Conservation (phyloP, 75 land plant genomes). For the Chamaecyparis obtusa region DNA sequence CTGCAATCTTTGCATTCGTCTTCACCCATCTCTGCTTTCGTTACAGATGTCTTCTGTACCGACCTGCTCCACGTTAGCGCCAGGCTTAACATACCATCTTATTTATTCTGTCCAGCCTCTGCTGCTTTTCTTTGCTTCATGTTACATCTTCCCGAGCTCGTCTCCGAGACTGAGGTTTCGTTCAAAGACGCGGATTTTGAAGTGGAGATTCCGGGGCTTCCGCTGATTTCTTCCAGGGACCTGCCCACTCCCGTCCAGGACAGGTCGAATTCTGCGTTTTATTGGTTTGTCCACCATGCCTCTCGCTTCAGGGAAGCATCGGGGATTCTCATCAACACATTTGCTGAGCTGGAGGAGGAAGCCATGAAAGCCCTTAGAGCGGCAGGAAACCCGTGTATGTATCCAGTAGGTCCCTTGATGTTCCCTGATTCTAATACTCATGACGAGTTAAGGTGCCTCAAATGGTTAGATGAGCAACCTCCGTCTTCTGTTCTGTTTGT, state of each 20-base stretch:
- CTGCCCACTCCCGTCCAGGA: slow-evolving; percentile 34
- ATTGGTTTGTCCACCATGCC: slow-evolving; percentile 17
- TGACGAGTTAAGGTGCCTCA: neutral
- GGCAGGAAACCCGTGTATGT: neutral
- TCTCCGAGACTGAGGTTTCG: neutral
- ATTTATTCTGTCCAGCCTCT: neutral
- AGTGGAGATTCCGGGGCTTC: slow-evolving; percentile 39
- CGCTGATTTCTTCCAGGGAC: slow-evolving; percentile 24
- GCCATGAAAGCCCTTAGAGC: too few relatives aligned
- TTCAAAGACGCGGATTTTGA: neutral
- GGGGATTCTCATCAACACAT: neutral
- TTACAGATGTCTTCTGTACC: slow-evolving; percentile 5
- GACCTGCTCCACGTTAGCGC: neutral
- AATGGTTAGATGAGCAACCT: neutral
- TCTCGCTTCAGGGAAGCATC: slow-evolving; percentile 27
- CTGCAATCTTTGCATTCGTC: neutral
- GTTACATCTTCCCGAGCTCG: neutral
- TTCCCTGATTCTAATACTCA: neutral
- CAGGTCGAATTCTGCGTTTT: slow-evolving; percentile 16
- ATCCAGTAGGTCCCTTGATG: neutral
- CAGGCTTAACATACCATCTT: slow-evolving; percentile 13
- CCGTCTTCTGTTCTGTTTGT: too few relatives aligned
- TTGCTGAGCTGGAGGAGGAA: neutral
- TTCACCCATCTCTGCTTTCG: slow-evolving; percentile 13
- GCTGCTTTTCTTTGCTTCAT: neutral